These are phyloP conservation scores for Trametopsis cervina DNA, from an alignment of 768 basidiomycete species.

Conservation along the genomic window DNA sequence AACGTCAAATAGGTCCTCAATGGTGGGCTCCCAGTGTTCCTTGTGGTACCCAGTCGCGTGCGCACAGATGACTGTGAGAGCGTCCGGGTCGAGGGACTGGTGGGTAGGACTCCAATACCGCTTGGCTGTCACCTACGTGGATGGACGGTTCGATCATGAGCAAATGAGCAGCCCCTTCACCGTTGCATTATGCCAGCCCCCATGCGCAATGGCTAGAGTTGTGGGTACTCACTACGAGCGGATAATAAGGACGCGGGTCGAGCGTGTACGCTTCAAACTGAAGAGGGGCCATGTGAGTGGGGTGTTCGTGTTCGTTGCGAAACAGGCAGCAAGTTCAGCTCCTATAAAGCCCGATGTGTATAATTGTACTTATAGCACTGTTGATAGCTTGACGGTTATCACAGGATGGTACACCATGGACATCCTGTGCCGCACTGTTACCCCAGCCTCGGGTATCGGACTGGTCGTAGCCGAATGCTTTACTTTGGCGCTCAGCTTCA, in stretches of 20 bases:
- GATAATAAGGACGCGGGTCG: constrained; percentile 47
- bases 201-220: neutral
- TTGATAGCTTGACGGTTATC: too few species aligned
- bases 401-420: too few species aligned
- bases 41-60: constrained; percentile 54
- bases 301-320: too few species aligned
- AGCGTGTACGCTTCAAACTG: constrained; percentile 31
- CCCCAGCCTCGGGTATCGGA: too few species aligned
- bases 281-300: neutral
- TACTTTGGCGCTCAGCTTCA: too few species aligned
- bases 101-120: constrained; percentile 38
- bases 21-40: constrained; percentile 51
- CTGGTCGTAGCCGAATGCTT: too few species aligned
- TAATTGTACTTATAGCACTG: too few species aligned
- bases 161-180: neutral
- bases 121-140: constrained; percentile 30
- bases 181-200: neutral
- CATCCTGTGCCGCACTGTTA: too few species aligned
- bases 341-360: too few species aligned
- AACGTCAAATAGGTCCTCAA: constrained; percentile 37
- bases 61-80: constrained; percentile 40
- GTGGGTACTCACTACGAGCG: constrained; percentile 28
- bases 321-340: too few species aligned
- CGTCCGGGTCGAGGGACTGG: constrained; percentile 29
- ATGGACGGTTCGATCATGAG: neutral